phyloP scores from a whole-genome alignment of 768 basidiomycete genomes.

The Leccinum longicurvipes region DNA sequence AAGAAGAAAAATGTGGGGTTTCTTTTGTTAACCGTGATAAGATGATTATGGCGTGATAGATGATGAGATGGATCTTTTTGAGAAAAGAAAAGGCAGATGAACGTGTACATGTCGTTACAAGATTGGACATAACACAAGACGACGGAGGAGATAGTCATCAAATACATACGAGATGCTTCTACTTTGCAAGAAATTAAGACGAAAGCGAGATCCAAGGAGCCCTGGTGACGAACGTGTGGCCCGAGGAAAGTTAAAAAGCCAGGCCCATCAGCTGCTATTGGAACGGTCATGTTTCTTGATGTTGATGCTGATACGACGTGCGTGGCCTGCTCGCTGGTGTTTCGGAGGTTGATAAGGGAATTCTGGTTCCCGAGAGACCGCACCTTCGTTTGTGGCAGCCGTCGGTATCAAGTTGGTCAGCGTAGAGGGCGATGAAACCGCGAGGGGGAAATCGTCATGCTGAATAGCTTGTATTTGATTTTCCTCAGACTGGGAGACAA shows the following conservation, averaged over 20 bases:
- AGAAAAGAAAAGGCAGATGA: background rate
- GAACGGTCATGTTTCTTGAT: slow-evolving; percentile 27
- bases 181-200: background rate
- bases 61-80: background rate
- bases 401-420: background rate
- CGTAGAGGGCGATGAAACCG: background rate
- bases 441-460: background rate
- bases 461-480: slow-evolving; percentile 2
- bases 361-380: slow-evolving; percentile 10
- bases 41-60: background rate
- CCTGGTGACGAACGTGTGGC: background rate
- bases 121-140: background rate
- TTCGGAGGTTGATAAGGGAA: slow-evolving; percentile 35
- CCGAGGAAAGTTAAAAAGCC: background rate
- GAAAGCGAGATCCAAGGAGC: background rate
- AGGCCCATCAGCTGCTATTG: slow-evolving; percentile 9
- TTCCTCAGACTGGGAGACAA: slow-evolving; percentile 8
- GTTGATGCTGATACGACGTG: slow-evolving; percentile 38
- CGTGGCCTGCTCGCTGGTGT: slow-evolving; percentile 35
- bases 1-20: background rate
- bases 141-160: background rate
- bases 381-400: background rate
- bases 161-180: background rate
- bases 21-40: background rate
- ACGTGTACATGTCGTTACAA: background rate